phyloP scores from a whole-genome alignment of 495 filamentous ascomycete genomes.

The Aspergillus affinis region DNA sequence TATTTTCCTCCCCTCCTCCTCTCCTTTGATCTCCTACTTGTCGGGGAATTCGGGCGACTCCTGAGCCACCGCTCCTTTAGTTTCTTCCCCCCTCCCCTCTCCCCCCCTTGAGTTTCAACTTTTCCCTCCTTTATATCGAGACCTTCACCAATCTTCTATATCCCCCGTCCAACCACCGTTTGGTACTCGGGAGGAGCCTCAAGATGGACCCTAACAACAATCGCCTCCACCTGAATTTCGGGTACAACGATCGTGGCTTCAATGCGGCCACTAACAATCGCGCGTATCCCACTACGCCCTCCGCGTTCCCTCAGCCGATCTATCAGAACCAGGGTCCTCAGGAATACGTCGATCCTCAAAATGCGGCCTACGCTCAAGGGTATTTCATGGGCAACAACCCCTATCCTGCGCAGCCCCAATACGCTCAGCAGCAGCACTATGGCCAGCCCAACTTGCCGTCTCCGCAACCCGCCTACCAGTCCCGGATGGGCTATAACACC shows the following conservation, averaged over 20 bases:
- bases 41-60: constrained; percentile 18
- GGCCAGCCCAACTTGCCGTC: constrained; percentile 61
- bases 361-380: constrained; percentile 52
- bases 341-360: constrained; percentile 50
- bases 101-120: constrained; percentile 7
- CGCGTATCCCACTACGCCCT: constrained; percentile 94
- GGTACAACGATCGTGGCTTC: constrained; percentile 62
- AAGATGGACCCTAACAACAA: constrained; percentile 55
- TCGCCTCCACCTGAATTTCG: constrained; percentile 72
- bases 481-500: constrained; percentile 44
- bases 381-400: constrained; percentile 66
- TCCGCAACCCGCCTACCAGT: constrained; percentile 51
- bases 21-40: constrained; percentile 13
- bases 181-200: constrained; percentile 15
- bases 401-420: constrained; percentile 59
- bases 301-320: constrained; percentile 91
- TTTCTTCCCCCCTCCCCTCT: constrained; percentile 7
- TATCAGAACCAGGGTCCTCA: constrained; percentile 64
- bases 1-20: constrained; percentile 9
- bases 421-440: constrained; percentile 62
- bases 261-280: constrained; percentile 62
- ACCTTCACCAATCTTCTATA: constrained; percentile 22
- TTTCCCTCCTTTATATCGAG: constrained; percentile 16
- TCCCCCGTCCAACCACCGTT: constrained; percentile 19
- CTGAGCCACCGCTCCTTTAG: constrained; percentile 41